phyloP scores from a whole-genome alignment of 2,329 filamentous ascomycete genomes.

The Plectosphaerella cucumerina region DNA sequence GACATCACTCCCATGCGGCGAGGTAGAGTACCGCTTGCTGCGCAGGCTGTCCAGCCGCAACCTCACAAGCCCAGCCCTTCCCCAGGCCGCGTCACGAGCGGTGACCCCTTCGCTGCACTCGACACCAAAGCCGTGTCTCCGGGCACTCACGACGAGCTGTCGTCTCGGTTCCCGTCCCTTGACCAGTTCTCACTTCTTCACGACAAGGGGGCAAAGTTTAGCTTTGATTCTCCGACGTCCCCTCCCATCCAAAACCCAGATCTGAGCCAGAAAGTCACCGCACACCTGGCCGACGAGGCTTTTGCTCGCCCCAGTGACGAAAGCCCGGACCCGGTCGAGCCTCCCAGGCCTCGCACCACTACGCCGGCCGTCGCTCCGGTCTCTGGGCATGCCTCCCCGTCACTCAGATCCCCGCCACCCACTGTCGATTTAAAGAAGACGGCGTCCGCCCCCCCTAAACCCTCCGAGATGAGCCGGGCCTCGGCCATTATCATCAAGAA shows the following conservation, averaged over 20 bases:
- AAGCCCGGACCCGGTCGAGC: slow-evolving; percentile 5
- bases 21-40: slow-evolving; percentile 60
- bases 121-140: slow-evolving; percentile 59
- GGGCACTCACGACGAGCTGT: slow-evolving; percentile 69
- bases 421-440: slow-evolving; percentile 24
- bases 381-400: background rate
- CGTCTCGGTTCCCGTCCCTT: slow-evolving; percentile 80
- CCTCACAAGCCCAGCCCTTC: slow-evolving; percentile 60
- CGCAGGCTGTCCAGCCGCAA: slow-evolving; percentile 29
- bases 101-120: slow-evolving; percentile 87
- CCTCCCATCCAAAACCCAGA: slow-evolving; percentile 46
- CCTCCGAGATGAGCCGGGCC: slow-evolving; percentile 51
- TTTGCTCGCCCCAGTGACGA: slow-evolving; percentile 51
- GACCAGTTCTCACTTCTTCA: slow-evolving; percentile 91
- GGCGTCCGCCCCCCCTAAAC: slow-evolving; percentile 34
- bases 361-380: slow-evolving; percentile 17
- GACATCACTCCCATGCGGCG: slow-evolving; percentile 93
- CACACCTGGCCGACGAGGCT: slow-evolving; percentile 78
- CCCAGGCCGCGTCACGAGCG: slow-evolving; percentile 62
- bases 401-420: slow-evolving; percentile 5
- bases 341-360: slow-evolving; percentile 9
- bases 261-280: slow-evolving; percentile 63
- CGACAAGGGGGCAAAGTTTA: slow-evolving; percentile 78
- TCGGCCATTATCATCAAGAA: slow-evolving; percentile 60
- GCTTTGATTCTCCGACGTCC: slow-evolving; percentile 64